A percentile compares a stretch with the other conserved stretches of the same genome.
Conservation (phyloP, 768 basidiomycete genomes). For the Kwoniella dejecticola region DNA sequence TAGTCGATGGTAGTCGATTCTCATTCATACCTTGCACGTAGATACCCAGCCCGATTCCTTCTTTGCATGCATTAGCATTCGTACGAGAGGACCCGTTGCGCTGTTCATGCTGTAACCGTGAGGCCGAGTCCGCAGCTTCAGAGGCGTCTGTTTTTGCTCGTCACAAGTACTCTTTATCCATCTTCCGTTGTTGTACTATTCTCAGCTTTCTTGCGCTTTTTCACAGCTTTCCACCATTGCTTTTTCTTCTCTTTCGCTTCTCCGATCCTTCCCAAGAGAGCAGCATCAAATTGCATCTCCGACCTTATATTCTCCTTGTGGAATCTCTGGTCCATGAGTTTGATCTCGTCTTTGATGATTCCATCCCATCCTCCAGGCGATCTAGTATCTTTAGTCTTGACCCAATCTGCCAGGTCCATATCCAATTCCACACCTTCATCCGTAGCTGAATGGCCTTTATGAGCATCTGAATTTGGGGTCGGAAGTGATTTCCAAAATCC, state of each 20-base stretch:
- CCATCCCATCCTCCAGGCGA: constrained; percentile 26
- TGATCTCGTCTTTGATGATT: constrained; percentile 18
- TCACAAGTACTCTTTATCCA: not conserved
- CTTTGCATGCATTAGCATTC: too few species aligned
- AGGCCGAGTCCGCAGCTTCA: too few species aligned
- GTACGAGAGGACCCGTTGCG: too few species aligned
- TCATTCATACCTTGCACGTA: too few species aligned
- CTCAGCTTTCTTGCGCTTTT: constrained; percentile 12
- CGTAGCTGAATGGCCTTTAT: not conserved
- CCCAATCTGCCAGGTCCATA: too few species aligned
- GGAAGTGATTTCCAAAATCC: constrained; percentile 30
- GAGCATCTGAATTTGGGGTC: not conserved
- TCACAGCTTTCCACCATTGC: constrained; percentile 6
- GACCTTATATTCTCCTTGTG: constrained; percentile 22
- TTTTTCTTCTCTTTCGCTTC: constrained; percentile 22
- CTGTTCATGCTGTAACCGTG: too few species aligned
- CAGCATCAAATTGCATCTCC: constrained; percentile 17
- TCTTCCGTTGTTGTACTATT: not conserved
- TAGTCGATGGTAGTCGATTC: too few species aligned
- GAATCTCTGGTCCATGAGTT: constrained; percentile 21
- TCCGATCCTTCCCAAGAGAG: constrained; percentile 20
- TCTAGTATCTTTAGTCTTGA: constrained; percentile 13
- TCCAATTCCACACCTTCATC: not conserved
- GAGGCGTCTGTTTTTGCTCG: too few species aligned
- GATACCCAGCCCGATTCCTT: too few species aligned